These are phyloP conservation scores for Friedmanniomyces simplex DNA, from an alignment of 495 filamentous ascomycete species.

Conservation along the genomic window DNA sequence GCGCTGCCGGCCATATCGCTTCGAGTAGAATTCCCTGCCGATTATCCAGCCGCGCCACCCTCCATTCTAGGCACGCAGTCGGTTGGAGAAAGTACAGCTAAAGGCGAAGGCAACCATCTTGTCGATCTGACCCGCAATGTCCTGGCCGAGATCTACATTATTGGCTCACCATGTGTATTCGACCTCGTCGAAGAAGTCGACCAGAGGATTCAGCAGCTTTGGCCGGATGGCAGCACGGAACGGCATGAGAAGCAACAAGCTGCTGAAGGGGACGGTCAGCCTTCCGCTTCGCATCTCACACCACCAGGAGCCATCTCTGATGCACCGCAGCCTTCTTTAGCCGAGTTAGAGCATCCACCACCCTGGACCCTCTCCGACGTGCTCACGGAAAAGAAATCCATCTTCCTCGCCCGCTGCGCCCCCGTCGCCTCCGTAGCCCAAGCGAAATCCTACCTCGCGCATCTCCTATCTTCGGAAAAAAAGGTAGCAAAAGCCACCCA, in stretches of 20 bases:
- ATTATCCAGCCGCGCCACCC: slow-evolving; percentile 66
- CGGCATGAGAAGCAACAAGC: slow-evolving; percentile 16
- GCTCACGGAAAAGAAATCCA: slow-evolving; percentile 72
- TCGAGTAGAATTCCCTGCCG: slow-evolving; percentile 46
- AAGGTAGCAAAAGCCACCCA: slow-evolving; percentile 77
- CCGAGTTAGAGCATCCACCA: slow-evolving; percentile 14
- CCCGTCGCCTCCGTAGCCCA: slow-evolving; percentile 54
- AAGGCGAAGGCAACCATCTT: slow-evolving; percentile 59
- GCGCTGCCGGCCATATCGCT: slow-evolving; percentile 37
- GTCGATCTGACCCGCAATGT: slow-evolving; percentile 56
- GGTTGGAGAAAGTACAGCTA: slow-evolving; percentile 38
- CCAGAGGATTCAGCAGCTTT: slow-evolving; percentile 39
- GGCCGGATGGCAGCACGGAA: slow-evolving; percentile 10
- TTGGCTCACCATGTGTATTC: slow-evolving; percentile 76
- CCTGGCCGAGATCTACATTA: slow-evolving; percentile 52
- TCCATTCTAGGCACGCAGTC: slow-evolving; percentile 57
- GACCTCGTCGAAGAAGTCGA: slow-evolving; percentile 64
- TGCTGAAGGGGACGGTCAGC: slow-evolving; percentile 18
- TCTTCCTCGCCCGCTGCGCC: slow-evolving; percentile 71
- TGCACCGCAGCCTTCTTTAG: neutral
- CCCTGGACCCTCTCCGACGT: slow-evolving; percentile 43
- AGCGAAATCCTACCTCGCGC: slow-evolving; percentile 56
- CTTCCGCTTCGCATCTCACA: neutral
- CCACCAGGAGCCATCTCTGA: neutral
- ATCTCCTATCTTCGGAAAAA: slow-evolving; percentile 70